Conservation (phyloP, 106 monocot genomes). For the Hemerocallis citrina region DNA sequence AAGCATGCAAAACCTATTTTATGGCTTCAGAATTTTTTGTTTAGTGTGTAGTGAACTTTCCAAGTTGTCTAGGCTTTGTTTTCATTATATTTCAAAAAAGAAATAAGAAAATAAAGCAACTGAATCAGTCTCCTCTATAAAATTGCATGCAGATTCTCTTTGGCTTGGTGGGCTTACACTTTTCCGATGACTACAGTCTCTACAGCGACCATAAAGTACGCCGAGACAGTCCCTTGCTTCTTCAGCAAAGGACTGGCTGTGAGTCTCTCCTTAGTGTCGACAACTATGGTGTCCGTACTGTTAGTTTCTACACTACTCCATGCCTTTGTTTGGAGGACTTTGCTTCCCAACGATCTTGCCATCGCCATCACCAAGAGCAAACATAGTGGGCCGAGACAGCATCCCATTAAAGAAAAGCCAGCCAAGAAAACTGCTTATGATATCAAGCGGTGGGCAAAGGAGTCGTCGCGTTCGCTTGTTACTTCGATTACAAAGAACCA, state of each 20-base stretch:
- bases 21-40: not conserved
- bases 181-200: conserved; percentile 93
- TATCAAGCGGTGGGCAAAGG: conserved; percentile 48
- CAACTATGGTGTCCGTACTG: conserved; percentile 60
- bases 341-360: conserved; percentile 85
- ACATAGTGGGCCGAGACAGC: not conserved
- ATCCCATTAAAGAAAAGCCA: conserved; percentile 14
- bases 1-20: not conserved
- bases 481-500: conserved; percentile 26
- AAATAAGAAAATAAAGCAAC: no score
- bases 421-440: conserved; percentile 8
- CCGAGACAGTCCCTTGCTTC: conserved; percentile 55
- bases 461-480: conserved; percentile 8
- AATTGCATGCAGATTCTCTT: conserved; percentile 63
- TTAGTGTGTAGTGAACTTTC: not conserved
- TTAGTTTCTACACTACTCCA: conserved; percentile 75
- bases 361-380: conserved; percentile 80
- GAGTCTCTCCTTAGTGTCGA: conserved; percentile 54
- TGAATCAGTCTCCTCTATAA: not conserved
- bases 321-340: conserved; percentile 50
- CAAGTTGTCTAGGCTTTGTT: not conserved
- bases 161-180: conserved; percentile 97
- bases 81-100: not conserved
- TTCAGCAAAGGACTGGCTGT: conserved; percentile 56
- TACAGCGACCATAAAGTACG: conserved; percentile 71